Base-by-base conservation (phyloP, 73 alveolate species). In the Paramecium sonneborni region DNA sequence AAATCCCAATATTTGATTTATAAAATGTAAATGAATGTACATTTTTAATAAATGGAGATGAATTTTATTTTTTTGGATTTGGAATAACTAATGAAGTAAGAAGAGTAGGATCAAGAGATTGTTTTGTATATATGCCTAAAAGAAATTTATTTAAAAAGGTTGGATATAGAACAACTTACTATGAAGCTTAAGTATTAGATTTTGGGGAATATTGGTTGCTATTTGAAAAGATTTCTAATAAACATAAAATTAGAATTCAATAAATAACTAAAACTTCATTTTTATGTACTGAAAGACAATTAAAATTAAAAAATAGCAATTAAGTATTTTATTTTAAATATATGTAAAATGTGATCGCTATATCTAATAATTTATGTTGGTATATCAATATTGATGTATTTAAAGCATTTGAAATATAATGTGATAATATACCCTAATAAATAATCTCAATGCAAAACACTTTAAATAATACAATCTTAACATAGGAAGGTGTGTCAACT, bases 91-190 rank as follows among this genome's bases (percentile, higher is more conserved):
- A 79, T 44, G 74, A 41, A 24, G 23, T 38, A 7, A 41, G 55
- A 79, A 21, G 28, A 24, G 55, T 79, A 1, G 55, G 90, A 23
- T 43, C 46, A 2, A 4, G 44, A 21, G 90, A 79, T 79, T 79
- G 90, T 20, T 79, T 43, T 79, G 44, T 79, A 24, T 79, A 79
- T 34, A 41, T 79, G 15, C 48, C 69, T 20, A 79, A 79, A 23
- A 39, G 90, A 79, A n/a, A 79, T 5, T 62, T 79, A 38, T 79
- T 79, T 76, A 79, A 79, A 79, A 79, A 44, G 20, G 28, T 79
- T 18, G 69, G 90, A 8, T 24, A 23, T 14, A 32, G 90, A 79
- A 41, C 32, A 8, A 43, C 69, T 15, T 79, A 79, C 20, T 79
- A 41, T 44, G 90, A 46, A 21, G 35, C 76, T 38, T 43, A 38